These are phyloP conservation scores for Ophiostoma sp. DNA, from an alignment of 2,329 filamentous ascomycete species.

Conservation along the genomic window DNA sequence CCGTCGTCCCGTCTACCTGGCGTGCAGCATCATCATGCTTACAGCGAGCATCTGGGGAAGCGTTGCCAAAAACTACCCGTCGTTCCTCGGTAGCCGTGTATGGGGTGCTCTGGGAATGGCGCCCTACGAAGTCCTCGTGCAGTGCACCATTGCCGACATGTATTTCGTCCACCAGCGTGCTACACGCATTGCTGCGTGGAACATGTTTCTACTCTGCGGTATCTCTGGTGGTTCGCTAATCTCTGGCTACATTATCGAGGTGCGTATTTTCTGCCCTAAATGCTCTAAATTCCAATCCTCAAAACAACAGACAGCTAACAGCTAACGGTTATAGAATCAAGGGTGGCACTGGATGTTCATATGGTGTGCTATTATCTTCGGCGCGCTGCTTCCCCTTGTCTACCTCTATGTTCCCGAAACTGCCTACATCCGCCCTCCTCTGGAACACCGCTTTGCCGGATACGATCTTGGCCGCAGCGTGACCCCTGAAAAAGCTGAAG, in stretches of 20 bases:
- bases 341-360: slow-evolving; percentile 45
- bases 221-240: slow-evolving; percentile 41
- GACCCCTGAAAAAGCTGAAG: slow-evolving; percentile 14
- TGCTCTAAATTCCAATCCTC: not conserved
- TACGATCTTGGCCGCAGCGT: slow-evolving; percentile 12
- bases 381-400: slow-evolving; percentile 40
- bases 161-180: slow-evolving; percentile 46
- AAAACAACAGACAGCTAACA: not conserved
- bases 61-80: slow-evolving; percentile 39
- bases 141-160: slow-evolving; percentile 46
- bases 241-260: slow-evolving; percentile 38
- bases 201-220: slow-evolving; percentile 39
- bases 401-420: slow-evolving; percentile 49
- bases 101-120: slow-evolving; percentile 47
- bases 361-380: slow-evolving; percentile 44
- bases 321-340: slow-evolving; percentile 27
- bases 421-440: slow-evolving; percentile 34
- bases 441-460: slow-evolving; percentile 19
- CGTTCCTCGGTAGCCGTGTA: slow-evolving; percentile 44
- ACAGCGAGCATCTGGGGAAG: slow-evolving; percentile 46
- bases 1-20: slow-evolving; percentile 46
- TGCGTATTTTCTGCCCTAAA: not conserved
- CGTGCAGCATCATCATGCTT: slow-evolving; percentile 45
- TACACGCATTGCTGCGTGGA: slow-evolving; percentile 40
- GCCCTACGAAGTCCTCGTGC: slow-evolving; percentile 48